Percentiles rank a stretch among this genome's conserved stretches.
Evolutionary conservation across 1,139 yeast species (phyloP).

Genomic region (Pichia sp.): DNA sequence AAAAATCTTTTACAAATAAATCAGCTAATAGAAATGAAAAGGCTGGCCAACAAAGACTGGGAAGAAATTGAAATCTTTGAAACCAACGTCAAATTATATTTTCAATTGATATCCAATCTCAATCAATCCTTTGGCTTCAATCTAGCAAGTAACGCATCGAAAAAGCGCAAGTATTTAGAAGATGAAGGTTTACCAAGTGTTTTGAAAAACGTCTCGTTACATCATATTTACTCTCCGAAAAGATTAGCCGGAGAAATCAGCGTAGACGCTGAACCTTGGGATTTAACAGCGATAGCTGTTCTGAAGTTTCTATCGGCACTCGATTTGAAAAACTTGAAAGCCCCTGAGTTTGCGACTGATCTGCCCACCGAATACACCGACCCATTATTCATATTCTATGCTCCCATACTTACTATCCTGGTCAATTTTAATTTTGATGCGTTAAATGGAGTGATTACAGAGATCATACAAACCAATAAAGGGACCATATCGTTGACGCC

Average conservation of each 20-base stretch:
- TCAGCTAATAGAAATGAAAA: conserved; percentile 6
- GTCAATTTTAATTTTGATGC: neutral
- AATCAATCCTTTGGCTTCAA: neutral
- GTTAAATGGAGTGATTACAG: neutral
- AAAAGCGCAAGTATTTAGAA: conserved; percentile 8
- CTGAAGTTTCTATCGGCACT: conserved; percentile 4
- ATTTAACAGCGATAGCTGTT: neutral
- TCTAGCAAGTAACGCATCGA: neutral
- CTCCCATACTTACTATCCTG: neutral
- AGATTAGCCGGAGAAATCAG: neutral
- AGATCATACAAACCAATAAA: neutral
- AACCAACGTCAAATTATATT: conserved; percentile 1
- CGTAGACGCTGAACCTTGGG: neutral
- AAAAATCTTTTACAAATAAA: conserved; percentile 11
- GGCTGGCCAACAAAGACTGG: neutral
- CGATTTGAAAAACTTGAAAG: neutral
- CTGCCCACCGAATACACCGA: neutral
- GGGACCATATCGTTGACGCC: neutral
- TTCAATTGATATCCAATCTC: neutral
- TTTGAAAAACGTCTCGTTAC: neutral
- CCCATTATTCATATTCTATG: neutral
- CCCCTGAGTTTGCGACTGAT: neutral
- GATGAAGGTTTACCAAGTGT: neutral
- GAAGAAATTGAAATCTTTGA: neutral
- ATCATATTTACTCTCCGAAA: neutral